Evolutionary conservation across 371 early-diverging fungal genomes (phyloP).

Genomic region (Mucor sp.): DNA sequence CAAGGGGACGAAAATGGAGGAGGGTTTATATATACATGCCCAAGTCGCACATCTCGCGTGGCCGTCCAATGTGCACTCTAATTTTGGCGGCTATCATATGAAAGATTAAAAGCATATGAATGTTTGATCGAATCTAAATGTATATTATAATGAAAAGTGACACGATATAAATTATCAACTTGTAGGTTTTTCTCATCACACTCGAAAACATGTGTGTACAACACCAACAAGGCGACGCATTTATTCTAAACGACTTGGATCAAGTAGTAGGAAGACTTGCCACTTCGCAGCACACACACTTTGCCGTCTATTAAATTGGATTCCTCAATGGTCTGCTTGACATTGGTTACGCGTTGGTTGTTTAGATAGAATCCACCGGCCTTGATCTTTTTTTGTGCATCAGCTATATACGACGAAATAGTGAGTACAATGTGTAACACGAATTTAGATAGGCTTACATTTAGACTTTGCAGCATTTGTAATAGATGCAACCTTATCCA

Average conservation of each 20-base stretch:
- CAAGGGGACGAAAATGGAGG: background rate
- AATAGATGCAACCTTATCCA: constrained; percentile 64
- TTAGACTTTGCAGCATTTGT: constrained; percentile 70
- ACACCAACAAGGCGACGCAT: background rate
- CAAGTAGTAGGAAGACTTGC: constrained; percentile 65
- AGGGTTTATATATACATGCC: constrained; percentile 3
- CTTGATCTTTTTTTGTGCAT: constrained; percentile 73
- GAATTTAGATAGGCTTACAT: constrained; percentile 44
- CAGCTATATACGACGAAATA: constrained; percentile 44
- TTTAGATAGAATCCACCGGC: constrained; percentile 81
- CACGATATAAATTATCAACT: background rate
- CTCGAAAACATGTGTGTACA: background rate
- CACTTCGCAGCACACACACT: constrained; percentile 58
- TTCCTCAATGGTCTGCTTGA: constrained; percentile 36
- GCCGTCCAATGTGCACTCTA: background rate
- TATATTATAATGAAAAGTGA: background rate
- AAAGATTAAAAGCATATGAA: constrained; percentile 7
- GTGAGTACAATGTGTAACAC: background rate
- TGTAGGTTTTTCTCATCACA: background rate
- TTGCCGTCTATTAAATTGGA: constrained; percentile 59
- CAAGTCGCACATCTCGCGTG: constrained; percentile 15
- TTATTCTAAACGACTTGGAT: constrained; percentile 34
- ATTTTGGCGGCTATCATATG: constrained; percentile 30
- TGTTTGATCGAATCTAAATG: constrained; percentile 6
- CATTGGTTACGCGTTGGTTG: constrained; percentile 55